These are phyloP conservation scores for Pisolithus marmoratus DNA, from an alignment of 768 basidiomycete species.

Conservation along the genomic window DNA sequence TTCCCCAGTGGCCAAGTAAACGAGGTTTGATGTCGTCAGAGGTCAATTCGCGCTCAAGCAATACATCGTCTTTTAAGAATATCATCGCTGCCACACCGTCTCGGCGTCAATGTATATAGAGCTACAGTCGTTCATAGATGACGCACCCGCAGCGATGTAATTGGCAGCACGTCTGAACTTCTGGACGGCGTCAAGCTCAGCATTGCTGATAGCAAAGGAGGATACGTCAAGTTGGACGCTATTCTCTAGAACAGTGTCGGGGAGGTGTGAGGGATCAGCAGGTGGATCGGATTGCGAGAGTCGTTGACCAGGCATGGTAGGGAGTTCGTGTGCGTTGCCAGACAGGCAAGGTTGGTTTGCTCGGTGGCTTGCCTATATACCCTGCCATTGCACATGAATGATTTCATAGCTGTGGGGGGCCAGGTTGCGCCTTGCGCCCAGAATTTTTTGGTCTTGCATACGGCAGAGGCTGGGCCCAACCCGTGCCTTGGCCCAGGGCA, in stretches of 20 bases:
- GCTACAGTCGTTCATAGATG: not conserved
- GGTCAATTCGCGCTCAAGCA: conserved; percentile 54
- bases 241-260: conserved; percentile 48
- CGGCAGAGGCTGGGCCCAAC: too few species aligned
- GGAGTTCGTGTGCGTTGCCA: not conserved
- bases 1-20: conserved; percentile 81
- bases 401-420: too few species aligned
- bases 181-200: conserved; percentile 48
- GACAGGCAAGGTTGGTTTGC: not conserved
- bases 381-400: too few species aligned
- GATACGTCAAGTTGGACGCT: conserved; percentile 41
- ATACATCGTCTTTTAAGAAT: conserved; percentile 68
- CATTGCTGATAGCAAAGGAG: conserved; percentile 39
- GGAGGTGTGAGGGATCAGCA: conserved; percentile 62
- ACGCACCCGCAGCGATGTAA: conserved; percentile 65
- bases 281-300: conserved; percentile 62
- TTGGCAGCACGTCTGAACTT: conserved; percentile 58
- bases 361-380: not conserved
- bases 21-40: conserved; percentile 74
- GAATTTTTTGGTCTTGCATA: too few species aligned
- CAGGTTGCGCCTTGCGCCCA: too few species aligned
- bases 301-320: conserved; percentile 52
- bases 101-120: conserved; percentile 1
- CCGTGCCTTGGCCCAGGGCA: too few species aligned
- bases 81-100: conserved; percentile 65